Base-by-base conservation (phyloP, 2,329 filamentous ascomycete genomes). In the Podosphaera xanthii region DNA sequence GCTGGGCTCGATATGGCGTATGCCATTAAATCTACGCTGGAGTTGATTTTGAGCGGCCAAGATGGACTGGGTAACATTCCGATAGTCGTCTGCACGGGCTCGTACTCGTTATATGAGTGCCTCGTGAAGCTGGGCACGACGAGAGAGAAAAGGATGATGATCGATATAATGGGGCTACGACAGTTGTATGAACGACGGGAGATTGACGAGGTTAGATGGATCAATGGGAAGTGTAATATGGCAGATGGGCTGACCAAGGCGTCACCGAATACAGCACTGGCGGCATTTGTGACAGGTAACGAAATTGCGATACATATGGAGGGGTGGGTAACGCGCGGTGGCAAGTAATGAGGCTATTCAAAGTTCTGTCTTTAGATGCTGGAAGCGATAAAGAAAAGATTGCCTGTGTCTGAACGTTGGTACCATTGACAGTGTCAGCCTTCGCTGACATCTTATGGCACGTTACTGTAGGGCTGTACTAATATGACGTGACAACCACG, bases 1-100 rank as follows among this genome's bases (percentile, higher is more conserved):
- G 9, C 2, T 3, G 59, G 60, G 14, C 31, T 61, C 7, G 58
- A 63, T 50, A 57, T 61, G 2, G 54, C 5, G 7, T 40, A 30
- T 10, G 49, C 58, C 1, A 44, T 60, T 49, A 36, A 48, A 4
- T 30, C 58, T 10, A 62, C 42, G 3, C 22, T 22, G 22, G 22
- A 22, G 22, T 40, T 31, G 30, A 52, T 57, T 42, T 22, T 44
- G 3, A 52, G 2, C 9, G 22, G 48, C 5, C n/a, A 58, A 4
- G 30, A 33, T 22, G 33, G 35, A 9, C n/a, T 58, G 7, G n/a
- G 12, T 22, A 5, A 52, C 5, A 31, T 52, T 52, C 55, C 55
- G 7, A 14, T 58, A 46, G 30, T 58, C 35, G 1, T 58, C n/a
- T 58, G 40, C 40, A 58, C 36, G 5, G 55, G 46, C 34, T 58